Evolutionary conservation across 163 green algal species (phyloP).

Genomic region (Scenedesmus sp.): DNA sequence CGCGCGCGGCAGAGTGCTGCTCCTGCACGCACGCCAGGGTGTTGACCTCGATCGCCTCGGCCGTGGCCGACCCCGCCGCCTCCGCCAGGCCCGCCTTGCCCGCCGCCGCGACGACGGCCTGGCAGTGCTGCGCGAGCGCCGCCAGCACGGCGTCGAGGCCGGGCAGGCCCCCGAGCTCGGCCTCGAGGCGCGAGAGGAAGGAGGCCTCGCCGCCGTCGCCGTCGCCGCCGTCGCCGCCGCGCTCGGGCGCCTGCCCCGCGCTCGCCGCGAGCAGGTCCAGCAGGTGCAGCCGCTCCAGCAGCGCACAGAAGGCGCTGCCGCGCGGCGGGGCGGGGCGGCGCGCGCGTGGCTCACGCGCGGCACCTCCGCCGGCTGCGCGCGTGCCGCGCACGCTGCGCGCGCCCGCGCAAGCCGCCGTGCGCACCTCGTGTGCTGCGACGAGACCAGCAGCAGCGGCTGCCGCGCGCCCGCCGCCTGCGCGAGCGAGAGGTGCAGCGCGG

Average conservation of each 20-base stretch:
- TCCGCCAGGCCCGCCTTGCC: slow-evolving; percentile 2
- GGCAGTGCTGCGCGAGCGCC: slow-evolving; percentile 5
- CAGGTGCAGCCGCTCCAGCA: slow-evolving; percentile 35
- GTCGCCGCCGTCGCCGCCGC: too few relatives aligned
- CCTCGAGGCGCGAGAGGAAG: slow-evolving; percentile 3
- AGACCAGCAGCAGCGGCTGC: slow-evolving; percentile 24
- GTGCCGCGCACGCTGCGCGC: too few relatives aligned
- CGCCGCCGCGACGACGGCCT: slow-evolving; percentile 15
- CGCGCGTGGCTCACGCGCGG: too few relatives aligned
- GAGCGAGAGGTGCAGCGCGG: not conserved
- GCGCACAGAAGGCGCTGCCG: slow-evolving; percentile 30
- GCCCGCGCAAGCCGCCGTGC: too few relatives aligned
- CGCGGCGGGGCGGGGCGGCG: too few relatives aligned
- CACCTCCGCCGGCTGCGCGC: too few relatives aligned
- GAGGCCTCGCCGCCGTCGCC: too few relatives aligned
- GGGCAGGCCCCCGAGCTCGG: not conserved
- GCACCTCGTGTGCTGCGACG: slow-evolving; percentile 28
- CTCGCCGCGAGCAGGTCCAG: slow-evolving; percentile 2
- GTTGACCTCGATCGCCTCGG: slow-evolving; percentile 16
- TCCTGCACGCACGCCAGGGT: slow-evolving; percentile 6
- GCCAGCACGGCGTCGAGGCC: slow-evolving; percentile 16
- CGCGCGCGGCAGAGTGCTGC: slow-evolving; percentile 14
- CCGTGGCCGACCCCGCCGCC: slow-evolving; percentile 1
- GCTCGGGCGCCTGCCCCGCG: too few relatives aligned
- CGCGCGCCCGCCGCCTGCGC: slow-evolving; percentile 5